phyloP scores from a whole-genome alignment of 192 early-diverging fungal species.

The Chytriomyces sp. region DNA sequence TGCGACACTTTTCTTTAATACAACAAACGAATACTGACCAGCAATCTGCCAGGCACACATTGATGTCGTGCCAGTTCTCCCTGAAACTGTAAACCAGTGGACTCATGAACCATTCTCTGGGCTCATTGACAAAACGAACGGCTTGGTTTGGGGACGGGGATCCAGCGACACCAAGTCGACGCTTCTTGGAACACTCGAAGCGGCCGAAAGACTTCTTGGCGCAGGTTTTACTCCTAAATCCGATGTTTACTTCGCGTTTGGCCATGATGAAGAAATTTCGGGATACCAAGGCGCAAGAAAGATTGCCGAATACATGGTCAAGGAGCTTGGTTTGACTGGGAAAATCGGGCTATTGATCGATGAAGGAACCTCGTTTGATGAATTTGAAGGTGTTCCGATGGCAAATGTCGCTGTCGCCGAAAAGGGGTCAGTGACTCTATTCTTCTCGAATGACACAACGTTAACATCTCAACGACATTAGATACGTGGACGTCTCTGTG shows the following conservation, averaged over 20 bases:
- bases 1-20: neutral
- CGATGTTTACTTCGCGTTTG: conserved; percentile 46
- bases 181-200: conserved; percentile 24
- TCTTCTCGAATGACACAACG: neutral
- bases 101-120: conserved; percentile 22
- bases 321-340: conserved; percentile 37
- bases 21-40: neutral
- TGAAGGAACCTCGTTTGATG: conserved; percentile 40
- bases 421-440: conserved; percentile 32
- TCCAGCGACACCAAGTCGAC: conserved; percentile 37
- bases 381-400: conserved; percentile 14
- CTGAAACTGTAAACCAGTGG: conserved; percentile 26
- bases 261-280: conserved; percentile 49
- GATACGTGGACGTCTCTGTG: conserved; percentile 39
- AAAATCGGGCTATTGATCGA: conserved; percentile 49
- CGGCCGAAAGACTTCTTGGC: conserved; percentile 39
- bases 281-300: conserved; percentile 32
- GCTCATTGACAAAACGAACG: neutral
- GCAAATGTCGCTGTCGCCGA: conserved; percentile 43
- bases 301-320: conserved; percentile 37
- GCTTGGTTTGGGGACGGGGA: conserved; percentile 36
- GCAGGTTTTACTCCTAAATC: conserved; percentile 30
- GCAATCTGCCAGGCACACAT: conserved; percentile 4
- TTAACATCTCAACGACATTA: neutral
- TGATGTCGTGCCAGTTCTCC: conserved; percentile 30